phyloP scores from a whole-genome alignment of 2,329 filamentous ascomycete genomes.

The Myriangium duriaei region DNA sequence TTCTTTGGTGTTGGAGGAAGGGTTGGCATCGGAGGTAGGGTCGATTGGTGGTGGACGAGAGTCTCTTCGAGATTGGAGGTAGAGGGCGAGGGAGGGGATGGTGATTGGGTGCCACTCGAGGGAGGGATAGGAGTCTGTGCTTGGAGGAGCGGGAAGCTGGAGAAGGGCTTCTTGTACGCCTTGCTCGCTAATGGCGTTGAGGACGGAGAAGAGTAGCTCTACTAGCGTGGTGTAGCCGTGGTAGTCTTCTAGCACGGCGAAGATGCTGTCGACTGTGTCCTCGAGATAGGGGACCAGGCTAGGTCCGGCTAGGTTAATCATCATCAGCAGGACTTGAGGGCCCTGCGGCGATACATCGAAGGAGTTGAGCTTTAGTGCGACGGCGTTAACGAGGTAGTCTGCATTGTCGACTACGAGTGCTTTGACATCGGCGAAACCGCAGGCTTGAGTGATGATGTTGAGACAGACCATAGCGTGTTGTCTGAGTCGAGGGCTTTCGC shows the following conservation, averaged over 20 bases:
- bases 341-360: conserved; percentile 87
- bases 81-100: conserved; percentile 32
- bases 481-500: conserved; percentile 53
- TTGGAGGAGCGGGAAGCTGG: conserved; percentile 26
- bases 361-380: conserved; percentile 77
- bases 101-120: conserved; percentile 19
- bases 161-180: conserved; percentile 49
- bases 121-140: not conserved
- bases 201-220: conserved; percentile 69
- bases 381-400: conserved; percentile 91
- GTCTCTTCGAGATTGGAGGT: not conserved
- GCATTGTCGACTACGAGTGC: conserved; percentile 80
- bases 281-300: conserved; percentile 76
- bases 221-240: conserved; percentile 84
- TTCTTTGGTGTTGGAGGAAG: not conserved
- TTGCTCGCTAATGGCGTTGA: conserved; percentile 74
- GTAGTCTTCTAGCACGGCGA: conserved; percentile 85
- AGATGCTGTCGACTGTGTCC: conserved; percentile 81
- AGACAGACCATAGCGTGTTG: conserved; percentile 73
- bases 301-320: conserved; percentile 77
- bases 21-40: not conserved
- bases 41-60: not conserved
- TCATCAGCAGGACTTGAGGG: conserved; percentile 84
- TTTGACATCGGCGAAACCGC: conserved; percentile 61
- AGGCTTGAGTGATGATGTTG: conserved; percentile 64